Base-by-base conservation (phyloP, 257 asterid genomes). In the Fraxinus cuspidata region DNA sequence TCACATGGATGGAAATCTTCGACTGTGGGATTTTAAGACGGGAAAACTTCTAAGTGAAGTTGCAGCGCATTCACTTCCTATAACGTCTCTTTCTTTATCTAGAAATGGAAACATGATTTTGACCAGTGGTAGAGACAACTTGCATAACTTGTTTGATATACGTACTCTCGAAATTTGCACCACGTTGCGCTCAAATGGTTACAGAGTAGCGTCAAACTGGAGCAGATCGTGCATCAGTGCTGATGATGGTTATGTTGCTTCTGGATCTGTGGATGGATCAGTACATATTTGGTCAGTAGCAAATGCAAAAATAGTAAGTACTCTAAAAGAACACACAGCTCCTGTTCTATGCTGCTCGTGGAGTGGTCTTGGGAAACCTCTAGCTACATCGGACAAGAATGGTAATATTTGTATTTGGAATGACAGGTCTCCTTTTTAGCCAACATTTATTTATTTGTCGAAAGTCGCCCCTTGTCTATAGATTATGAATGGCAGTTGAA, bases 51-150 rank as follows among this genome's bases (percentile, higher is more conserved):
- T 42, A 12, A 11, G 18, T 42, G 98, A 95, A 78, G 91, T 95
- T 42, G 51, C 51, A 42, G 51, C 51, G 2, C 51, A 42, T 42
- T 42, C 51, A 12, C 51, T 42, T 11, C 18, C 51, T 42, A 42
- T 42, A 42, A 42, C 51, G 18, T 42, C 51, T 12, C 68, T 95
- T 60, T 89, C 94, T 0, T 78, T 93, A 72, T 91, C 98, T 2
- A 88, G 96, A 75, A 90, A 79, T 35, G 99, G 99, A 35, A 93
- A 89, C n/a, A 49, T 87, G 51, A 86, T 95, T 49, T 80, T 95
- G 86, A 93, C 99, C 13, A 95, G 99, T 70, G 99, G 98, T 81
- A 93, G 97, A 82, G 99, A 95, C 72, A 93, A 95, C 77, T 74
- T 89, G 86, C 99, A 95, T 78, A 92, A 95, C 75, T 80, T 95